Conservation (phyloP, 129 eudicot genomes). For the Pulicaria dysenterica region DNA sequence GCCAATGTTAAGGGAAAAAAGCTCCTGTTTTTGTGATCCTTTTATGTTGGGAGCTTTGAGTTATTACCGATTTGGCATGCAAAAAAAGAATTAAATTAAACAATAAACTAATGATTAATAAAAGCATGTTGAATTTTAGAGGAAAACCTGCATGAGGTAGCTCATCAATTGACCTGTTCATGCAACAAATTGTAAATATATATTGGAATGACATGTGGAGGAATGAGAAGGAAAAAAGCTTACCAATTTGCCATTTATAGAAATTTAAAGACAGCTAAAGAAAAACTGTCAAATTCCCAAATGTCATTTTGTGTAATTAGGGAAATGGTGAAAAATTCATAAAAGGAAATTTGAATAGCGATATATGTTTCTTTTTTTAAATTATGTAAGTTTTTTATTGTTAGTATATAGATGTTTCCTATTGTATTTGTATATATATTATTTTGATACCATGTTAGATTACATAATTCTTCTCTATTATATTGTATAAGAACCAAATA, state of each 20-base stretch:
- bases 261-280: slow-evolving; percentile 13
- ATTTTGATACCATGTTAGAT: too few relatives aligned
- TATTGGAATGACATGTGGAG: slow-evolving; percentile 31
- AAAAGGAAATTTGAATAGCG: background rate
- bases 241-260: background rate
- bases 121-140: background rate
- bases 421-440: too few relatives aligned
- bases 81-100: slow-evolving; percentile 14
- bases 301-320: slow-evolving; percentile 14
- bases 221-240: slow-evolving; percentile 3
- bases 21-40: slow-evolving; percentile 34
- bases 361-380: too few relatives aligned
- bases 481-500: too few relatives aligned
- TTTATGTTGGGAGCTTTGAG: slow-evolving; percentile 25
- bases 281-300: background rate
- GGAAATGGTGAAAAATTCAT: background rate
- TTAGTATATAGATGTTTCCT: too few relatives aligned
- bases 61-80: slow-evolving; percentile 12
- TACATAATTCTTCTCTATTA: too few relatives aligned
- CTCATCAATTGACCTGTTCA: slow-evolving; percentile 28
- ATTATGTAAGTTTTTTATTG: too few relatives aligned
- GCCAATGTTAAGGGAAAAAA: slow-evolving; percentile 26
- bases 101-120: slow-evolving; percentile 16
- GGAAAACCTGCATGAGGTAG: slow-evolving; percentile 16
- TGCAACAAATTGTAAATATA: slow-evolving; percentile 15